Percentiles rank a stretch among this genome's conserved stretches.
Evolutionary conservation across 2,329 filamentous ascomycete species (phyloP).

Genomic region (Xylariaceae sp.): DNA sequence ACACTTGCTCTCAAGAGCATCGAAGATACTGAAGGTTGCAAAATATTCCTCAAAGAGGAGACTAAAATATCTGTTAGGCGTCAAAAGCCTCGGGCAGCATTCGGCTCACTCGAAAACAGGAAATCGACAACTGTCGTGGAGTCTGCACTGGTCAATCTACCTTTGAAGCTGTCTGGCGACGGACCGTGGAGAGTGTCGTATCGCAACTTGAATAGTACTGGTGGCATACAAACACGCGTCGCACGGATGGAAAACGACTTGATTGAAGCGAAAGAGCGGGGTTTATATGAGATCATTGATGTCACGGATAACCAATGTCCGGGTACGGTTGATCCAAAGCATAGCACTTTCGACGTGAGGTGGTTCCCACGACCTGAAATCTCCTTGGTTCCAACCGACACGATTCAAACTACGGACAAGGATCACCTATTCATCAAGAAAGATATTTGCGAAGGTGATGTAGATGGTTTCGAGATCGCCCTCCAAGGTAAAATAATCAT

Average conservation of each 20-base stretch:
- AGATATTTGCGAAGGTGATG: slow-evolving; percentile 89
- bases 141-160: slow-evolving; percentile 67
- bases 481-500: slow-evolving; percentile 60
- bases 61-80: slow-evolving; percentile 81
- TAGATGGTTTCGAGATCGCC: slow-evolving; percentile 79
- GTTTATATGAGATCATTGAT: slow-evolving; percentile 74
- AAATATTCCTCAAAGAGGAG: slow-evolving; percentile 79
- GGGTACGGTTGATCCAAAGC: slow-evolving; percentile 70
- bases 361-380: slow-evolving; percentile 82
- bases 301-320: slow-evolving; percentile 78
- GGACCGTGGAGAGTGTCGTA: slow-evolving; percentile 80
- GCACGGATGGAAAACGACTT: slow-evolving; percentile 58
- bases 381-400: slow-evolving; percentile 60
- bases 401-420: slow-evolving; percentile 46
- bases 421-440: slow-evolving; percentile 63
- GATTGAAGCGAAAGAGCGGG: slow-evolving; percentile 61
- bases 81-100: slow-evolving; percentile 81
- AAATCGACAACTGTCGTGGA: slow-evolving; percentile 73
- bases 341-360: slow-evolving; percentile 71
- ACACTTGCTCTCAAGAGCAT: slow-evolving; percentile 80
- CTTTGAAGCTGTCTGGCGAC: slow-evolving; percentile 80
- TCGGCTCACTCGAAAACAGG: slow-evolving; percentile 81
- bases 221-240: slow-evolving; percentile 30
- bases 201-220: slow-evolving; percentile 57
- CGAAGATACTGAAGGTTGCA: slow-evolving; percentile 81